phyloP scores from a whole-genome alignment of 495 filamentous ascomycete species.

The Neurospora sp. region DNA sequence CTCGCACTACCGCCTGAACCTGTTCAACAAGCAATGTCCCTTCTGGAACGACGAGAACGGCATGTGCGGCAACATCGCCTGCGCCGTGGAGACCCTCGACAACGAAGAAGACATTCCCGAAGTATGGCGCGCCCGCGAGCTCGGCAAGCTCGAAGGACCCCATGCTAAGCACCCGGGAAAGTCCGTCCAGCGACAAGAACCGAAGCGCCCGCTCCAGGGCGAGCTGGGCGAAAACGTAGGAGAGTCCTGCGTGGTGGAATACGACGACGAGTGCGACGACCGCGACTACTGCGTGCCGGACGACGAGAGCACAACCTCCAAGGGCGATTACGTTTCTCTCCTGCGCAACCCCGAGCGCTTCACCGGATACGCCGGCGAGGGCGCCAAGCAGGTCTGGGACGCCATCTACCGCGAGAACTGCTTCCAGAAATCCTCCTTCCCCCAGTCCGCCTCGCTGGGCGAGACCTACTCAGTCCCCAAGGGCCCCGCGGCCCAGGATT shows the following conservation, averaged over 20 bases:
- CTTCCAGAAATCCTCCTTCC: slow-evolving; percentile 63
- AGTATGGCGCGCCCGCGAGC: slow-evolving; percentile 84
- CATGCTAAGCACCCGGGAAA: slow-evolving; percentile 79
- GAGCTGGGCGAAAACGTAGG: slow-evolving; percentile 76
- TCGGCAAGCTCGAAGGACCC: slow-evolving; percentile 87
- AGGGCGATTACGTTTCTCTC: slow-evolving; percentile 93
- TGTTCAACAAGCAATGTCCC: slow-evolving; percentile 91
- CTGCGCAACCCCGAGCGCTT: slow-evolving; percentile 91
- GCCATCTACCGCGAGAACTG: slow-evolving; percentile 97
- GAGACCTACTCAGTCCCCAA: slow-evolving; percentile 25
- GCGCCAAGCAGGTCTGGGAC: slow-evolving; percentile 84
- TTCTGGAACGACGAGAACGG: slow-evolving; percentile 91
- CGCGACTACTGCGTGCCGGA: slow-evolving; percentile 95
- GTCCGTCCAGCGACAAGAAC: slow-evolving; percentile 57
- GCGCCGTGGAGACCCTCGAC: slow-evolving; percentile 92
- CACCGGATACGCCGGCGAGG: slow-evolving; percentile 80
- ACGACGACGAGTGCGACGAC: slow-evolving; percentile 96
- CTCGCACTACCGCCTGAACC: slow-evolving; percentile 88
- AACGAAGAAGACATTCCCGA: slow-evolving; percentile 86
- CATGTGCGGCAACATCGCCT: slow-evolving; percentile 96
- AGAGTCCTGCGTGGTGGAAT: slow-evolving; percentile 93
- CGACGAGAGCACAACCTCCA: slow-evolving; percentile 73
- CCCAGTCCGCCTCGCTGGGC: slow-evolving; percentile 36
- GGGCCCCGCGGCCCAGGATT: slow-evolving; percentile 67
- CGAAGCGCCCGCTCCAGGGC: slow-evolving; percentile 65